phyloP scores from a whole-genome alignment of 208 protist species.

The Trypanosoma rangeli region DNA sequence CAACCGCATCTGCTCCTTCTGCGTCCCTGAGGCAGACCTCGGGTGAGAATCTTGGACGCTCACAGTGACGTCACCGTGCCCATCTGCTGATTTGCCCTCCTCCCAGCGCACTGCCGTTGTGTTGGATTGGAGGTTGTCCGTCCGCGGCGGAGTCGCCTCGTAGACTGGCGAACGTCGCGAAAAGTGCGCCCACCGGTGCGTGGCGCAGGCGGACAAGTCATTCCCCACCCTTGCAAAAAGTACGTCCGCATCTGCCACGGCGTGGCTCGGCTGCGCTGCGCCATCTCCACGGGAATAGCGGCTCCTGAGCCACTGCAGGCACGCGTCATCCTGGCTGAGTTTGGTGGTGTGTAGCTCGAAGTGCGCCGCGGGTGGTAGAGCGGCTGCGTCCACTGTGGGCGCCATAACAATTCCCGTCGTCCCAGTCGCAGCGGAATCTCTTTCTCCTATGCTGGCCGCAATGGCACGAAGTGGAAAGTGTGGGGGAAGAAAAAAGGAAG shows the following conservation, averaged over 20 bases:
- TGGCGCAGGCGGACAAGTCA: slow-evolving; percentile 47
- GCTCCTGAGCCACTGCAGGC: slow-evolving; percentile 47
- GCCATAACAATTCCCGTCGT: background rate
- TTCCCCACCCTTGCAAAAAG: slow-evolving; percentile 33
- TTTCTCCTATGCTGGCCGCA: background rate
- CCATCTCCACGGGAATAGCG: background rate
- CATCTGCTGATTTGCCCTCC: background rate
- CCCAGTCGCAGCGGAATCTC: background rate
- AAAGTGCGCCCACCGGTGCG: slow-evolving; percentile 46
- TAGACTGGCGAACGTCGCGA: slow-evolving; percentile 44
- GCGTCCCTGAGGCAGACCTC: background rate
- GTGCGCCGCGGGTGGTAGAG: background rate
- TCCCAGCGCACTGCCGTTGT: slow-evolving; percentile 6
- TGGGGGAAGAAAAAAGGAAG: background rate
- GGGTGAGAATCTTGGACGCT: background rate
- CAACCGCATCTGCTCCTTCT: background rate
- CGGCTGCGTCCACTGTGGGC: background rate
- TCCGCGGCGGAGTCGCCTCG: background rate
- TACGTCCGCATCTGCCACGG: slow-evolving; percentile 5
- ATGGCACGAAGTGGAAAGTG: background rate
- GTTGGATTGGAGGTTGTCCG: background rate
- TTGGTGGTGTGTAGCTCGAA: slow-evolving; percentile 28
- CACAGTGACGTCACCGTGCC: background rate
- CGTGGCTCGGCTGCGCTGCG: too few species aligned
- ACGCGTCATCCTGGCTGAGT: slow-evolving; percentile 34